Conservation (phyloP, 2,329 filamentous ascomycete genomes). For the Neurospora crassa region DNA sequence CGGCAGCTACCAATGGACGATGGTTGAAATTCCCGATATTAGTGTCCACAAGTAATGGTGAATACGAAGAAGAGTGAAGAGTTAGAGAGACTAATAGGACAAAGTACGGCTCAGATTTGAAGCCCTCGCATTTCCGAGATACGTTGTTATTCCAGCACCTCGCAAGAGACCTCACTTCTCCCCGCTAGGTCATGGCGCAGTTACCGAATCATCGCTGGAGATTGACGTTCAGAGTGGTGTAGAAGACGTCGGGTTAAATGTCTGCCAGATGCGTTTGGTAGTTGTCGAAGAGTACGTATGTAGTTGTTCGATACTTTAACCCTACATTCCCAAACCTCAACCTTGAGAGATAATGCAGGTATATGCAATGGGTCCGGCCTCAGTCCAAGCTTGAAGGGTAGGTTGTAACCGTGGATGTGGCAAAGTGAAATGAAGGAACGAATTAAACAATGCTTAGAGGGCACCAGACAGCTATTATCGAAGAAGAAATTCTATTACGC, state of each 20-base stretch:
- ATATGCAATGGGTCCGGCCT: background rate
- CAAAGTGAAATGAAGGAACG: background rate
- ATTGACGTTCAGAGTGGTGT: background rate
- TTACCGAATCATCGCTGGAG: background rate
- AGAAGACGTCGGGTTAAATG: background rate
- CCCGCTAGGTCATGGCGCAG: background rate
- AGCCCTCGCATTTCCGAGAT: background rate
- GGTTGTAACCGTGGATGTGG: background rate
- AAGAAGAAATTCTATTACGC: background rate
- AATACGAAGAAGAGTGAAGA: background rate
- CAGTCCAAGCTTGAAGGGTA: background rate
- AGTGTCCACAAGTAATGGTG: background rate
- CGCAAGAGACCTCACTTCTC: background rate
- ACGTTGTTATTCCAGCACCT: background rate
- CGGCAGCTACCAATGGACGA: background rate
- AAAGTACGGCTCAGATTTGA: background rate
- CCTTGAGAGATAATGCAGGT: background rate
- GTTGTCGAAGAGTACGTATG: background rate
- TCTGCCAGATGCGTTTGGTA: background rate
- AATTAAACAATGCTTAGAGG: background rate
- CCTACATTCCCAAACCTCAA: background rate
- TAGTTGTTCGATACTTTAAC: background rate
- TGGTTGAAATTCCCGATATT: background rate
- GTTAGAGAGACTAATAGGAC: background rate
- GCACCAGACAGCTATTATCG: background rate